A percentile compares a stretch with the other conserved stretches of the same genome.
phyloP scores from a whole-genome alignment of 2,329 filamentous ascomycete genomes.

The Xylariales sp. region DNA sequence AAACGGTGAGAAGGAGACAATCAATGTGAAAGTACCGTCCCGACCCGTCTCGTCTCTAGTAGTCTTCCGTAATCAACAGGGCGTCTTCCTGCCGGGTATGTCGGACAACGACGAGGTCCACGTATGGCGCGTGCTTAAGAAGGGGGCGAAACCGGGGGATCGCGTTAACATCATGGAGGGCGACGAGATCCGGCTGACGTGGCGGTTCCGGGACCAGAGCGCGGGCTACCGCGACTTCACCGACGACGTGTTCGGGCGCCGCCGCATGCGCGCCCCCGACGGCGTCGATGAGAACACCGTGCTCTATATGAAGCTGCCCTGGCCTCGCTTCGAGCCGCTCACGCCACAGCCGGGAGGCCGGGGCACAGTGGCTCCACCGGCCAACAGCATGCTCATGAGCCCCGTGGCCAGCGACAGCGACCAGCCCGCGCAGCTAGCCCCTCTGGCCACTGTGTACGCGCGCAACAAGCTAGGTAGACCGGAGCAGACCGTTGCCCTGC shows the following conservation, averaged over 20 bases:
- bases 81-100: conserved; percentile 1
- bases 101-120: not conserved
- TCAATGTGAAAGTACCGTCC: no score
- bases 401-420: not conserved
- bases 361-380: not conserved
- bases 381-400: not conserved
- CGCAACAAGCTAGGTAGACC: no score
- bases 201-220: not conserved
- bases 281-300: not conserved
- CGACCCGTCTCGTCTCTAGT: not conserved
- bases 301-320: not conserved
- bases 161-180: not conserved
- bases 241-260: conserved; percentile 1
- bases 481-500: no score
- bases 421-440: no score
- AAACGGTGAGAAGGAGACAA: no score
- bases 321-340: conserved; percentile 1
- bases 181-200: not conserved
- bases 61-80: conserved; percentile 1
- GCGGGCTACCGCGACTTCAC: conserved; percentile 2
- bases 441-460: no score
- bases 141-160: not conserved
- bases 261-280: not conserved
- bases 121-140: not conserved
- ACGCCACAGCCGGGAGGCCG: no score